phyloP scores from a whole-genome alignment of 2,329 filamentous ascomycete genomes.

The Colletotrichum sojae region DNA sequence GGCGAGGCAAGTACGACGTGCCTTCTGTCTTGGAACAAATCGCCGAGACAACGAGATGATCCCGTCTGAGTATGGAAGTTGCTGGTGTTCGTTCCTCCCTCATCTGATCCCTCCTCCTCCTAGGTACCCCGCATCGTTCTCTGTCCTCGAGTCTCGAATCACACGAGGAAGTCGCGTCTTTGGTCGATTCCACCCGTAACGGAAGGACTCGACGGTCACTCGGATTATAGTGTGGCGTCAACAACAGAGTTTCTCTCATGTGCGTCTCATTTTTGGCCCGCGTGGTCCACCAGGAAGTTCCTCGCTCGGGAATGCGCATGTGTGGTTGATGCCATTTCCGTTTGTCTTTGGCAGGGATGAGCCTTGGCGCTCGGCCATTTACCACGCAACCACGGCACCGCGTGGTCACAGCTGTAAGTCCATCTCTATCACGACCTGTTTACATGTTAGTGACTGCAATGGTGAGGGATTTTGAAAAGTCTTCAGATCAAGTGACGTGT shows the following conservation, averaged over 20 bases:
- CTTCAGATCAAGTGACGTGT: too few species aligned
- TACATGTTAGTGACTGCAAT: too few species aligned
- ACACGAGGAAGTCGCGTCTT: too few species aligned
- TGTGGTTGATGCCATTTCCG: neutral
- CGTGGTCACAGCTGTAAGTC: too few species aligned
- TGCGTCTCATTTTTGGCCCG: neutral
- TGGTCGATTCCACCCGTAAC: too few species aligned
- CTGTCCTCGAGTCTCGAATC: too few species aligned
- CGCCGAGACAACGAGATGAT: neutral
- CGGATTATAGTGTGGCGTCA: neutral
- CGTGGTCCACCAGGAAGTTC: neutral
- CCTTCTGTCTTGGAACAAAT: neutral
- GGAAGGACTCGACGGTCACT: too few species aligned
- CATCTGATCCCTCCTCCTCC: too few species aligned
- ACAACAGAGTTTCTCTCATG: neutral
- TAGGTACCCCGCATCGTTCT: too few species aligned
- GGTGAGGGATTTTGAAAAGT: too few species aligned
- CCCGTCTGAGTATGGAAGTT: neutral
- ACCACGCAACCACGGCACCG: neutral
- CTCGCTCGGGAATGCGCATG: neutral
- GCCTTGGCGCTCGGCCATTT: neutral
- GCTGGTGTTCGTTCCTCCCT: too few species aligned
- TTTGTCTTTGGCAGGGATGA: neutral
- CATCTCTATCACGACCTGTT: too few species aligned
- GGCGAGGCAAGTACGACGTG: conserved; percentile 1